Evolutionary conservation across 352 stramenopile species (phyloP).

Genomic region (Blastocystis sp.): DNA sequence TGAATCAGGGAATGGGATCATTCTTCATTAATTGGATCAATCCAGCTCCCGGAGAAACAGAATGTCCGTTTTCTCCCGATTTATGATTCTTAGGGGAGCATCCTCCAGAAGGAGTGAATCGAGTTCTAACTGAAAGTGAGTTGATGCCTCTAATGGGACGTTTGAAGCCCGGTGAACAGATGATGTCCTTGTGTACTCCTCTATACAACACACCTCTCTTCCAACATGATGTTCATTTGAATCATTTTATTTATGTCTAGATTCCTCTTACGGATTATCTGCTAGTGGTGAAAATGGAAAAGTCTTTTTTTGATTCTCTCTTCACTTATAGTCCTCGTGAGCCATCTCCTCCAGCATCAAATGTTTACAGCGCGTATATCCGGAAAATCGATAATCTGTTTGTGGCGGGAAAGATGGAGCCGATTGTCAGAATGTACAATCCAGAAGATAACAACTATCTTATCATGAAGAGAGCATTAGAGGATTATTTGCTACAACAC

Average conservation of each 20-base stretch:
- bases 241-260: not conserved
- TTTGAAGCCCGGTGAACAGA: slow-evolving; percentile 37
- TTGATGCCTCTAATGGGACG: slow-evolving; percentile 58
- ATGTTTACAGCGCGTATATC: slow-evolving; percentile 32
- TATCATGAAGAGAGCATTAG: not conserved
- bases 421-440: slow-evolving; percentile 16
- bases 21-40: slow-evolving; percentile 64
- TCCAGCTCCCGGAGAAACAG: not conserved
- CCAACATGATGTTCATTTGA: not conserved
- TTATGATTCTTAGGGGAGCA: not conserved
- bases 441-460: slow-evolving; percentile 22
- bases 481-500: slow-evolving; percentile 55
- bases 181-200: slow-evolving; percentile 22
- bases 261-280: slow-evolving; percentile 39
- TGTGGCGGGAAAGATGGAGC: slow-evolving; percentile 50
- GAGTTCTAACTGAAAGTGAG: slow-evolving; percentile 26
- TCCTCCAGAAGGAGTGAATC: slow-evolving; percentile 23
- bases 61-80: not conserved
- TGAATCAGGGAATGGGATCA: slow-evolving; percentile 51
- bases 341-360: not conserved
- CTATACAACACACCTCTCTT: slow-evolving; percentile 60
- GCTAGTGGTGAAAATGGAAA: slow-evolving; percentile 27
- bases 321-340: slow-evolving; percentile 13
- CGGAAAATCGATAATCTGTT: slow-evolving; percentile 24
- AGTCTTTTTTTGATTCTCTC: not conserved